These are phyloP conservation scores for Acanthamoeba sp. DNA, from an alignment of 208 protist species.

Conservation along the genomic window DNA sequence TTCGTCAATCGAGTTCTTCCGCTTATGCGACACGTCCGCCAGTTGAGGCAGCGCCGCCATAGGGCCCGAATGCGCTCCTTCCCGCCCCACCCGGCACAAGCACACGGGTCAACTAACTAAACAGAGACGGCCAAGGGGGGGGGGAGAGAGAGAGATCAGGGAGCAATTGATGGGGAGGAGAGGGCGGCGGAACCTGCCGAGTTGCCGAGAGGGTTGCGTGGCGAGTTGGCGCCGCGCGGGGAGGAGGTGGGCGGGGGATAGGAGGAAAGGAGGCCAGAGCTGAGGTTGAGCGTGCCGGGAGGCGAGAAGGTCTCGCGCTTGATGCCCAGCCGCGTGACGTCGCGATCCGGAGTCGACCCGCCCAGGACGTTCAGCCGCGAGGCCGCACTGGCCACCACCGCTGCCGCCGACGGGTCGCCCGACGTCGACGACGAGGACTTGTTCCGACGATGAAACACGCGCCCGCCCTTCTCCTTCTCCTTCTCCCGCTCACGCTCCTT, in stretches of 20 bases:
- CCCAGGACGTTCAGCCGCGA: constrained; percentile 21
- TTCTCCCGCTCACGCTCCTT: constrained; percentile 16
- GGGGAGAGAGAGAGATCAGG: too few species aligned
- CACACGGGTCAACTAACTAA: not conserved
- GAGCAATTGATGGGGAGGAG: too few species aligned
- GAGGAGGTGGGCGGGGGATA: constrained; percentile 39
- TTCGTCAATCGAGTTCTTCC: constrained; percentile 37
- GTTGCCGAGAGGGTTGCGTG: constrained; percentile 1
- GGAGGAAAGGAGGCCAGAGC: constrained; percentile 3
- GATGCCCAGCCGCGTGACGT: constrained; percentile 30
- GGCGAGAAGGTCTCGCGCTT: constrained; percentile 57
- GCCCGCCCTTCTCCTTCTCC: constrained; percentile 21
- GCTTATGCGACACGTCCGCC: constrained; percentile 40
- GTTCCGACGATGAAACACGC: constrained; percentile 27
- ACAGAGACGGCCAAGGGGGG: too few species aligned
- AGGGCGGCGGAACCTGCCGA: not conserved
- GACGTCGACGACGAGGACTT: constrained; percentile 38
- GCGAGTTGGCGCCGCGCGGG: not conserved
- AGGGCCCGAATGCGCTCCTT: not conserved
- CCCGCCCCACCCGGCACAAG: not conserved
- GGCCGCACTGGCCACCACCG: constrained; percentile 28
- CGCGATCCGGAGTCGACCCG: constrained; percentile 1
- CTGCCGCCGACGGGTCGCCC: constrained; percentile 15
- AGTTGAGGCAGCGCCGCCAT: constrained; percentile 18
- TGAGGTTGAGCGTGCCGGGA: constrained; percentile 50